Evolutionary conservation across 768 basidiomycete genomes (phyloP), one percentile per base, ranked within the genome.

Genomic region (Ramaria rubella): DNA sequence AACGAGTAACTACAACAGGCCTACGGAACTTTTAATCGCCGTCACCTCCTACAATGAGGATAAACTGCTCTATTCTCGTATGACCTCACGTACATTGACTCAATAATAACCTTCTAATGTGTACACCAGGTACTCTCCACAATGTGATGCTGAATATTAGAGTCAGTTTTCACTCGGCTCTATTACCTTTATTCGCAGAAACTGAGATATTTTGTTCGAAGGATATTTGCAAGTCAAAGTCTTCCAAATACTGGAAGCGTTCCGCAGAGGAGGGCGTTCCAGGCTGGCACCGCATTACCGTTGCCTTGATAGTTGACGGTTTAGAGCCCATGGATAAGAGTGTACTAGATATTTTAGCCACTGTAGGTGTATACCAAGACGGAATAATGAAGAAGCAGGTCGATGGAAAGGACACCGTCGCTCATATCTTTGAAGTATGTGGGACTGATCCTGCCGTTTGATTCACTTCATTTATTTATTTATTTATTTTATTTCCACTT

Each of bases 61-160:
- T 79, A 93, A 92, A 75, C 85, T 83, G 5, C 80, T 92, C n/a
- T 90, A 92, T 66, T 82, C 90, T 27, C 85, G 88, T 61, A 17
- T 11, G 52, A 12, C 11, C 24, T 12, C n/a, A n/a, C n/a, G n/a
- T n/a, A 40, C 23, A 36, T 52, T 24, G 19, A 50, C 42, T 29
- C 14, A 51, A 55, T 48, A 44, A 68, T 31, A 67, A 74, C 6
- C 8, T 50, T 7, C 34, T 36, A 15, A 24, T 24, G n/a, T n/a
- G n/a, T n/a, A n/a, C n/a, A n/a, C n/a, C 29, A 54, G 52, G 52
- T 26, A 97, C 95, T 0, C 76, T 98, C 38, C 95, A 97, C 66
- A 90, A 90, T 60, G 87, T 97, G 64, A 97, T 97, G 94, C 71
- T 95, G 60, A 98, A 99, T 70, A 95, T 98, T 59, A 88, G 94